Base-by-base conservation (phyloP, 1,284 basidiomycete genomes). In the Cutaneotrichosporon mucoides region DNA sequence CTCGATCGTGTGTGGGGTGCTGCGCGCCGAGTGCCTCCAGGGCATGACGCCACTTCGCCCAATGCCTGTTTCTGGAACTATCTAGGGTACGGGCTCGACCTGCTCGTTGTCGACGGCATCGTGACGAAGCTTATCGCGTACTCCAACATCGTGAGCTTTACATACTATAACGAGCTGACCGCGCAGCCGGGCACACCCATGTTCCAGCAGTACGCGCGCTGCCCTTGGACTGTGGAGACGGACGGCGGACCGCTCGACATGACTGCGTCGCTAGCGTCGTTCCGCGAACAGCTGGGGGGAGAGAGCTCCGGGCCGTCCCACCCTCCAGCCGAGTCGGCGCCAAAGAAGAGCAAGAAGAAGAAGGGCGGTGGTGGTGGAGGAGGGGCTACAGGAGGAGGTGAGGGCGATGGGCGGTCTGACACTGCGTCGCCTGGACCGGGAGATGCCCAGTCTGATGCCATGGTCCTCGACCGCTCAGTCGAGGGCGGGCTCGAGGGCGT, bases 131-230 rank as follows among this genome's bases (percentile, higher is more conserved):
- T 93, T 48, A 81, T 93, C 33, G 77, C 90, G 4, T 89, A 94
- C 71, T 85, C 90, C 1, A 94, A 93, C 68, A 84, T 92, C 61
- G 91, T 92, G 68, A 72, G 88, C 52, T 6, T 16, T 10, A 10
- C 38, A 24, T 24, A 13, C 12, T 40, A 36, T 6, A 24, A 34
- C 42, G 42, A 34, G 34, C 47, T 56, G 43, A 55, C 42, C 48
- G 13, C 24, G 24, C n/a, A 93, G 91, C 88, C 89, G 36, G 91
- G 91, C 3, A 87, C 90, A 1, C 87, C 90, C 0, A 76, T 90
- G 43, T 94, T 94, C 71, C 91, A 93, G 72, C 83, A 87, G 16
- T 91, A 92, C 70, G 89, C 92, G 68, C 86, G 90, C 15, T 93
- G 91, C 76, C 88, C 87, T 41, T 94, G 91, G 91, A 84, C 87